A percentile compares a stretch with the other conserved stretches of the same genome.
Evolutionary conservation across 2,329 filamentous ascomycete genomes (phyloP).

Genomic region (Aureobasidium leucospermi): DNA sequence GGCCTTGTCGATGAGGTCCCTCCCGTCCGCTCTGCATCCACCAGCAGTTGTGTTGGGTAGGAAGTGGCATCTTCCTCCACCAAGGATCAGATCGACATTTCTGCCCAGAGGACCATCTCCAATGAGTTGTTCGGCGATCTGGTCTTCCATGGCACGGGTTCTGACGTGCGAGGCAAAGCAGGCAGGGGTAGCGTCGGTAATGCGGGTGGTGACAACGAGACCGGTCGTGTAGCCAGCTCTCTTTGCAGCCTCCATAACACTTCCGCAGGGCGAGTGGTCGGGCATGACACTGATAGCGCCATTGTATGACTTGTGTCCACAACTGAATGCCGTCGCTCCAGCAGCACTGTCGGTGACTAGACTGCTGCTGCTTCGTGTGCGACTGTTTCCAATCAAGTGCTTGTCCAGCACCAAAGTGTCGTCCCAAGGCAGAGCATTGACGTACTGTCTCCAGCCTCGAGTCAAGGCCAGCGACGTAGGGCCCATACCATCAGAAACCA

Average conservation of each 20-base stretch:
- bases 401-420: conserved; percentile 75
- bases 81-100: conserved; percentile 85
- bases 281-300: conserved; percentile 87
- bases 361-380: conserved; percentile 76
- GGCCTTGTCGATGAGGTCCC: conserved; percentile 68
- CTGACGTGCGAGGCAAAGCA: conserved; percentile 89
- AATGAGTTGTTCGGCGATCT: conserved; percentile 86
- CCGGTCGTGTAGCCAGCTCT: conserved; percentile 86
- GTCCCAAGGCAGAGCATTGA: conserved; percentile 62
- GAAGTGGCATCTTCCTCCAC: conserved; percentile 90
- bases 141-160: conserved; percentile 71
- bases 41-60: conserved; percentile 70
- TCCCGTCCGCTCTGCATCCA: conserved; percentile 74
- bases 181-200: conserved; percentile 93
- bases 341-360: conserved; percentile 93
- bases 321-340: conserved; percentile 95
- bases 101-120: conserved; percentile 81
- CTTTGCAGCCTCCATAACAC: conserved; percentile 88
- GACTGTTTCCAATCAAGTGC: conserved; percentile 82
- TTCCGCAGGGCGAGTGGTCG: conserved; percentile 80
- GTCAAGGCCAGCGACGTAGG: conserved; percentile 84
- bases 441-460: conserved; percentile 74
- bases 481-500: conserved; percentile 99
- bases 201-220: conserved; percentile 85
- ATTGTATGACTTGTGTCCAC: conserved; percentile 90